Evolutionary conservation across 2,329 filamentous ascomycete genomes (phyloP), one percentile per base, ranked within the genome.

Genomic region (Colletotrichum paranaense): DNA sequence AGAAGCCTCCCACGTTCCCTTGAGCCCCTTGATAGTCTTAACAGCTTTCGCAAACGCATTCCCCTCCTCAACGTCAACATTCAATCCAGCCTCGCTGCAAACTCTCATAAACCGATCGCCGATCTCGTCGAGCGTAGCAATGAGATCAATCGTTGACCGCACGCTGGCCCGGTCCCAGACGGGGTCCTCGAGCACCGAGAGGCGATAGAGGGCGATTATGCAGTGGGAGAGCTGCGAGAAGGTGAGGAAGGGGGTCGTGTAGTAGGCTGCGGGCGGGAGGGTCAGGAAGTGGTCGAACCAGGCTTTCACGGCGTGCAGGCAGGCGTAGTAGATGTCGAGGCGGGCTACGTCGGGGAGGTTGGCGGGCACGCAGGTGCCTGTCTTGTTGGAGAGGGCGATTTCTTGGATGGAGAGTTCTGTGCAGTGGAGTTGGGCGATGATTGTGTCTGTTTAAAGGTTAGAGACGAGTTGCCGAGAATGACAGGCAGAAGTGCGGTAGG

Each of bases 361-460:
- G 38, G 68, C 49, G 2, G 76, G 75, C 42, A 70, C 73, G 62
- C 55, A 63, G 14, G 75, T 56, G 30, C 42, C 62, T 2, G 64
- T 42, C 0, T 64, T n/a, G 11, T 60, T 24, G 24, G 70, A 57
- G 64, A 80, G 30, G 76, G 79, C 77, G 78, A 78, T 64, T 69
- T 86, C 83, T n/a, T 81, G 77, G 49, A 87, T 81, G 5, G 80
- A 73, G 19, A 84, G 78, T 16, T 85, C 83, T 2, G 81, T 76
- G 53, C 79, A 79, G 69, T 80, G 78, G 1, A 86, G 72, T n/a
- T 82, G 78, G 4, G 80, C 79, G 12, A 78, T 76, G 22, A 85
- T 75, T 2, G 81, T 74, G 5, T 80, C 85, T 86, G 52, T 22
- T 2, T 1, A 16, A 22, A 16, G 9, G 16, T 60, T 28, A 3